These are phyloP conservation scores for Pulveroboletus sp. DNA, from an alignment of 768 basidiomycete genomes.

Conservation along the genomic window DNA sequence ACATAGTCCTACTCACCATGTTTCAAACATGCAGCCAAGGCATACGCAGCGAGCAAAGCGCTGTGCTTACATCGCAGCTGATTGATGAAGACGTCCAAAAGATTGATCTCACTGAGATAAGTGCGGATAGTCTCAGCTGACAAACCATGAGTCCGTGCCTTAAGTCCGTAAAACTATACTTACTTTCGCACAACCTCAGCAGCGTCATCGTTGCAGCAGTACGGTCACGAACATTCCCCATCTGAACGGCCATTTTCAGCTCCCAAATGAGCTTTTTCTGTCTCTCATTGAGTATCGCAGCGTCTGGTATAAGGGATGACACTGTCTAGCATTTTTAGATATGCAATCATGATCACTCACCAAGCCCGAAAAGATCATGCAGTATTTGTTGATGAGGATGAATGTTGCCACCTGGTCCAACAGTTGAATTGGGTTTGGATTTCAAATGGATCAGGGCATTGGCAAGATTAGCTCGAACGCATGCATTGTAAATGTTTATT, in stretches of 20 bases:
- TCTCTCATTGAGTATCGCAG: not conserved
- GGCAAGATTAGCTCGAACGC: constrained; percentile 17
- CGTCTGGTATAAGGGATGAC: not conserved
- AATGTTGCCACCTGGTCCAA: not conserved
- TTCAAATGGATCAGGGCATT: constrained; percentile 8
- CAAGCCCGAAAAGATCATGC: not conserved
- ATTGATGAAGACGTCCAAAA: not conserved
- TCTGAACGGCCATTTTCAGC: not conserved
- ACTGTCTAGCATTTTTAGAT: not conserved
- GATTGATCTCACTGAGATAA: not conserved
- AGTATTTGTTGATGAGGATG: not conserved
- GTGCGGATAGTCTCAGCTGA: not conserved
- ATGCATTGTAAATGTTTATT: constrained; percentile 3
- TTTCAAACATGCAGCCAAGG: not conserved
- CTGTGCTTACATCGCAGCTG: not conserved
- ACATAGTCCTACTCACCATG: not conserved
- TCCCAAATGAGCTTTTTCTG: not conserved
- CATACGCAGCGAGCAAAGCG: not conserved
- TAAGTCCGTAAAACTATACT: not conserved
- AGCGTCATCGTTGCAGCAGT: not conserved
- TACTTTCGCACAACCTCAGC: not conserved
- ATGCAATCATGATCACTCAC: not conserved
- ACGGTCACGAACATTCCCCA: not conserved
- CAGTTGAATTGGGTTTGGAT: not conserved
- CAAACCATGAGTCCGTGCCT: not conserved